Conservation (phyloP, 176 grass and related monocot genomes). For the Carex kokanica region DNA sequence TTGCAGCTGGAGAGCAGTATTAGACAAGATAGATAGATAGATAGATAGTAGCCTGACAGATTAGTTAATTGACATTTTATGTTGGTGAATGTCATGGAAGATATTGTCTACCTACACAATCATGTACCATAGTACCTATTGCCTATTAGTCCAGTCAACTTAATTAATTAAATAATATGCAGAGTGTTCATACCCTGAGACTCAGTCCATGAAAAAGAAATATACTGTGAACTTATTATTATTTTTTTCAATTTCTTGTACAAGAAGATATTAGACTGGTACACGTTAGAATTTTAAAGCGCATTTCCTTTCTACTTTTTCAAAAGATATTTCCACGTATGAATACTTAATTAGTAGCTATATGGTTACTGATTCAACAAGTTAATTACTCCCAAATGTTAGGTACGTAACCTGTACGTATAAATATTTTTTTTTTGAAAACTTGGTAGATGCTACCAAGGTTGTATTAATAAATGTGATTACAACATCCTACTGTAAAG, state of each 20-base stretch:
- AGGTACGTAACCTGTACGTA: background rate
- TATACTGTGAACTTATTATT: background rate
- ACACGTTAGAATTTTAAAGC: background rate
- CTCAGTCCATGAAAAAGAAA: slow-evolving; percentile 6
- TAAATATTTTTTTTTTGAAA: too few relatives aligned
- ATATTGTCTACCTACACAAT: slow-evolving; percentile 2
- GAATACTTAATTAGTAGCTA: background rate
- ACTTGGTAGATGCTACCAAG: too few relatives aligned
- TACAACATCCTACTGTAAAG: too few relatives aligned
- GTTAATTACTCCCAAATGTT: background rate
- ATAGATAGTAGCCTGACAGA: background rate
- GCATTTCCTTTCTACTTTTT: background rate
- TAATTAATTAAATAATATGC: background rate
- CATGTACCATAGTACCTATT: background rate
- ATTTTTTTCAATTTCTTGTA: background rate
- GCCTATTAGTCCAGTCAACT: background rate
- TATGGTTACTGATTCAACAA: background rate
- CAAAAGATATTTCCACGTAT: background rate
- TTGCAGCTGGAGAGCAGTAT: background rate
- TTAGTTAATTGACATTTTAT: background rate
- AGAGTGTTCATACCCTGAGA: background rate
- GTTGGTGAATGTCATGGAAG: background rate
- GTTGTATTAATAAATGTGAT: too few relatives aligned
- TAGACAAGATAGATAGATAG: background rate
- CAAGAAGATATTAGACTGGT: background rate